Base-by-base conservation (phyloP, 2,329 filamentous ascomycete species). In the Colletotrichum higginsianum region DNA sequence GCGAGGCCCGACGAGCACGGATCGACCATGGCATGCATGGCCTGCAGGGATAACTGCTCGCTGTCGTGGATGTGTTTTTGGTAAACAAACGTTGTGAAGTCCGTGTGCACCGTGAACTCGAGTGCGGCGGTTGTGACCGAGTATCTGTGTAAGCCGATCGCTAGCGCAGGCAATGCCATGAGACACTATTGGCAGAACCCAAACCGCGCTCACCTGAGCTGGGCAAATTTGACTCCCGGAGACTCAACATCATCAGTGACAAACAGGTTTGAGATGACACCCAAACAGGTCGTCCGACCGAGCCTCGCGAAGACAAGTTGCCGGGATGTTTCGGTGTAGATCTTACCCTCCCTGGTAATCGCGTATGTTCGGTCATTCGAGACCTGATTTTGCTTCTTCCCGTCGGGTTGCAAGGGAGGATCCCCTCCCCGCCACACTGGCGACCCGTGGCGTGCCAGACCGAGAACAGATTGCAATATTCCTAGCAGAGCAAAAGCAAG, bases 181-280 rank as follows among this genome's bases (percentile, higher is more conserved):
- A 46, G 58, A 47, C 64, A 68, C 46, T 42, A 62, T 53, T 68
- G 68, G 58, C 50, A 68, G 58, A 68, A 35, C 3, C 65, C 57
- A 55, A 55, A 46, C 57, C 65, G 65, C 64, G 52, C 44, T 67
- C 64, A 67, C 50, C 65, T 67, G 64, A 58, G 64, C 52, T 57
- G 26, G 26, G 47, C 56, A 26, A 52, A 57, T 63, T 67, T 62
- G 64, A 68, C 57, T 58, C 53, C 38, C 38, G 23, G 38, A 18
- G 30, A 16, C 52, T 58, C 58, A 58, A 16, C 13, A 18, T 46
- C 13, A 18, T 46, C 42, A 26, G 50, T 53, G 26, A 26, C 26
- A 26, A 67, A 44, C 23, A 38, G 9, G 49, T 56, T 44, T 57
- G 50, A 61, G 64, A 58, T n/a, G 58, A 62, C 42, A 40, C 26